Evolutionary conservation across 345 rosid genomes (phyloP).

Genomic region (Garcia nutans): DNA sequence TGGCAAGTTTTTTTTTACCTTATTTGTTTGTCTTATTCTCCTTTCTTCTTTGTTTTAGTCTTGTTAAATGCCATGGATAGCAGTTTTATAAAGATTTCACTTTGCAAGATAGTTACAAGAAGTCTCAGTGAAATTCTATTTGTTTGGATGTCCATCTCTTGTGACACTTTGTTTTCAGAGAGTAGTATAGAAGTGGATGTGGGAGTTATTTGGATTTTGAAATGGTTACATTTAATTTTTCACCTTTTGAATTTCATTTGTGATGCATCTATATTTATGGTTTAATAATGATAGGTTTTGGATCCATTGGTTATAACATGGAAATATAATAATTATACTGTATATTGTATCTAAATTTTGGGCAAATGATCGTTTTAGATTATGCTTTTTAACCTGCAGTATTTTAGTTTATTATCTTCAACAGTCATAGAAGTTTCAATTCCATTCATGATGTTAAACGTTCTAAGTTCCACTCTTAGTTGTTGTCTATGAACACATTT

Average conservation of each 20-base stretch:
- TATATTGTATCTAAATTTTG: background rate
- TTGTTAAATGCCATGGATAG: background rate
- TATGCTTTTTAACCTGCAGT: background rate
- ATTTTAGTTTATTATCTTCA: too few species aligned
- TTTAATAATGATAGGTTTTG: background rate
- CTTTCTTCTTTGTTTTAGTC: background rate
- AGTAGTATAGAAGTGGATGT: background rate
- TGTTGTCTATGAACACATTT: background rate
- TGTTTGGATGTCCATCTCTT: background rate
- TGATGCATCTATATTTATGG: background rate
- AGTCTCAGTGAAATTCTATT: background rate
- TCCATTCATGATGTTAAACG: background rate
- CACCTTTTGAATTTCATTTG: too few species aligned
- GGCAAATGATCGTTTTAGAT: background rate
- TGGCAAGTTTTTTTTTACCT: background rate
- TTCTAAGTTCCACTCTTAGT: background rate
- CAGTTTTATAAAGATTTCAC: background rate
- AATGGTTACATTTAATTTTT: background rate
- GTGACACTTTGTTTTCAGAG: background rate
- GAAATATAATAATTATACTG: background rate
- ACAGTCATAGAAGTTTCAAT: background rate
- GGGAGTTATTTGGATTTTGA: background rate
- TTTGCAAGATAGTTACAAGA: background rate
- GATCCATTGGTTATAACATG: background rate
- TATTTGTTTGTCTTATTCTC: background rate